Base-by-base conservation (phyloP, 2,329 filamentous ascomycete genomes). In the Alternaria sp. region DNA sequence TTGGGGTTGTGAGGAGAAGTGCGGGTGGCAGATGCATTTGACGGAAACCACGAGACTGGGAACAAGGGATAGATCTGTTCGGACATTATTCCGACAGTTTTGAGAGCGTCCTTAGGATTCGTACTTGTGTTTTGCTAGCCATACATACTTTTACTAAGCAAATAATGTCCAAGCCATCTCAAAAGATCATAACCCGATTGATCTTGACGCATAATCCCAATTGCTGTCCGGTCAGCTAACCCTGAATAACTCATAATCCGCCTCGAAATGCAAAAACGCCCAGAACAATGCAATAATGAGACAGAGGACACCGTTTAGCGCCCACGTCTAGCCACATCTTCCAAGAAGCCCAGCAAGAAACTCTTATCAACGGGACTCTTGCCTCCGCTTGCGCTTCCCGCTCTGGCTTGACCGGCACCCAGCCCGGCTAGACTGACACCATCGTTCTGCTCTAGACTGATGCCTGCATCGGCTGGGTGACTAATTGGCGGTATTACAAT, bases 301-400 rank as follows among this genome's bases (percentile, higher is more conserved):
- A 54, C 28, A 32, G n/a, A 52, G 13, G 43, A 49, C 10, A 17
- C 19, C 21, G 11, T 19, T 69, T 57, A 78, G 10, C 76, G 67
- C 23, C 75, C 77, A 23, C 73, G 64, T 60, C 71, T 69, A 23
- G 77, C 77, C 32, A 86, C 83, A 60, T 83, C 83, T 67, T 92
- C 88, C 71, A 96, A 81, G 75, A 93, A 96, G 10, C 87, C 90
- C 55, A 96, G 83, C 74, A 96, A 81, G 72, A 96, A 96, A 15
- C 85, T 89, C 74, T 91, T 90, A 69, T 96, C 90, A 0, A 88
- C 90, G 0, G 91, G 87, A 52, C 73, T 79, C 60, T 74, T 79
- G 11, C 69, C 72, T 4, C 69, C 74, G 26, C 44, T 68, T 15
- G 52, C 26, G 17, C 58, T 66, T 17, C 59, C 51, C 19, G 65